phyloP scores from a whole-genome alignment of 1,139 yeast genomes.

The Debaryomyces sp. region DNA sequence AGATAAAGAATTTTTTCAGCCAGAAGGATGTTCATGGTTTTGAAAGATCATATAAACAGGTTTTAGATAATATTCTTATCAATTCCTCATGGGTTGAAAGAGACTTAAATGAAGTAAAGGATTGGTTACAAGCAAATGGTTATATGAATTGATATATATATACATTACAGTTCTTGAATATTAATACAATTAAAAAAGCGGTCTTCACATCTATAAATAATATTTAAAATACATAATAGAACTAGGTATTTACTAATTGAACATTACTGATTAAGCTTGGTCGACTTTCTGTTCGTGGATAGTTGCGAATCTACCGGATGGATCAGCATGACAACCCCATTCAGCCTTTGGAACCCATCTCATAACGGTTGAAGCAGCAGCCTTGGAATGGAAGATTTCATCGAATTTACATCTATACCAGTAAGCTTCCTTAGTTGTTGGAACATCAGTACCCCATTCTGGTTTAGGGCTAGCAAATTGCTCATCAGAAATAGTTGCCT shows the following conservation, averaged over 20 bases:
- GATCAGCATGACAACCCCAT: slow-evolving; percentile 99
- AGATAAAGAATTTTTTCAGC: slow-evolving; percentile 53
- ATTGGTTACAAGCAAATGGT: slow-evolving; percentile 24
- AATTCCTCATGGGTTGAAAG: slow-evolving; percentile 52
- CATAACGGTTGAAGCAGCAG: slow-evolving; percentile 96
- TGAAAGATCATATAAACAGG: slow-evolving; percentile 60
- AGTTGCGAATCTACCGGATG: slow-evolving; percentile 95
- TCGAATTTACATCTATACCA: slow-evolving; percentile 98
- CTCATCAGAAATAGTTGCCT: slow-evolving; percentile 82
- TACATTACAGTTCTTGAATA: not conserved
- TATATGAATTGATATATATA: slow-evolving; percentile 2
- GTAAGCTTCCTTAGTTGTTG: slow-evolving; percentile 98
- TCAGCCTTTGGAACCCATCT: slow-evolving; percentile 99
- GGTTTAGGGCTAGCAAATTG: slow-evolving; percentile 87
- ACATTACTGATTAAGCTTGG: slow-evolving; percentile 13
- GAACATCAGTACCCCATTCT: slow-evolving; percentile 94
- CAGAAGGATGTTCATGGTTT: slow-evolving; percentile 61
- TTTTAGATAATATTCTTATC: slow-evolving; percentile 53
- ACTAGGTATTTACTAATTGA: not conserved
- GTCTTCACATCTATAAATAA: slow-evolving; percentile 1
- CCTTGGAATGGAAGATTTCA: slow-evolving; percentile 77
- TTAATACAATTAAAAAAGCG: not conserved
- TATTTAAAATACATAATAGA: slow-evolving; percentile 1
- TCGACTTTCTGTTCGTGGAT: slow-evolving; percentile 68
- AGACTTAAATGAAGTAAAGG: slow-evolving; percentile 29